These are phyloP conservation scores for Pyrus hybrid DNA, from an alignment of 331 rosid species.

Conservation along the genomic window DNA sequence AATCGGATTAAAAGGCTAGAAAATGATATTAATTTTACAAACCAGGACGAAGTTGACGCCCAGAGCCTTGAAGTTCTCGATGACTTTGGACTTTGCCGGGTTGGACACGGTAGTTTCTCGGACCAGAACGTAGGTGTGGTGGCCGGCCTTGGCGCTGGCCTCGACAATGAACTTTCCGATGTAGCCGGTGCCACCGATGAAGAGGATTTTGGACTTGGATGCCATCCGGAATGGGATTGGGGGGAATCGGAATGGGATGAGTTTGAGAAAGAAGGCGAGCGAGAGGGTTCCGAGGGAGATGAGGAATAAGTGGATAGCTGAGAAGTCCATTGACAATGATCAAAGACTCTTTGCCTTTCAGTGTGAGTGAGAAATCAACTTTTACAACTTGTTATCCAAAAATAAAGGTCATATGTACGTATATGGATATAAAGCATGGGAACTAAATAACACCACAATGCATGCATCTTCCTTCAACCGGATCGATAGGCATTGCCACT, in stretches of 20 bases:
- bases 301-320: neutral
- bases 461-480: too few relatives aligned
- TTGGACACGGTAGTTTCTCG: constrained; percentile 34
- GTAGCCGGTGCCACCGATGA: constrained; percentile 69
- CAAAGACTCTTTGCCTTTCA: neutral
- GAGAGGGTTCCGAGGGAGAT: neutral
- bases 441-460: too few relatives aligned
- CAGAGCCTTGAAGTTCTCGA: constrained; percentile 30
- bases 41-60: constrained; percentile 29
- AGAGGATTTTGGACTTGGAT: constrained; percentile 31
- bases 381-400: too few relatives aligned
- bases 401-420: too few relatives aligned
- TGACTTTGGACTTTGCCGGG: constrained; percentile 27
- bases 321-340: neutral
- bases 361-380: neutral
- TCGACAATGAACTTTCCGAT: constrained; percentile 50
- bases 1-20: neutral
- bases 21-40: neutral
- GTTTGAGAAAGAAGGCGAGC: neutral
- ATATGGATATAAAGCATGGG: too few relatives aligned
- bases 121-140: constrained; percentile 39
- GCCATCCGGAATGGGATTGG: constrained; percentile 3
- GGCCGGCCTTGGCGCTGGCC: constrained; percentile 55
- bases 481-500: too few relatives aligned
- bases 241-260: neutral